These are phyloP conservation scores for Gentiana macrophylla DNA, from an alignment of 257 asterid genomes.

Conservation along the genomic window DNA sequence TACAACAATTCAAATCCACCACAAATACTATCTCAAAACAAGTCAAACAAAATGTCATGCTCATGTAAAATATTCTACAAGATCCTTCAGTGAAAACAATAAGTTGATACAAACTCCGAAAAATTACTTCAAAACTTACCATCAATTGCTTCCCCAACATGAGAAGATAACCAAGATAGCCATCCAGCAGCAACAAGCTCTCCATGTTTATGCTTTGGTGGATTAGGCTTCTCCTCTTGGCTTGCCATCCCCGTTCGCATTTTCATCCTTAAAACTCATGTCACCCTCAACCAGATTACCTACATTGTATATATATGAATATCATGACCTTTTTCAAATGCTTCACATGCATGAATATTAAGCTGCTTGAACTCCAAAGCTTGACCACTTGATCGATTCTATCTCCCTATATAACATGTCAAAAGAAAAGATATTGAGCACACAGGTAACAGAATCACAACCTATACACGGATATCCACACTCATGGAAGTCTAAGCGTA, in stretches of 20 bases:
- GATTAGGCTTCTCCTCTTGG: conserved; percentile 61
- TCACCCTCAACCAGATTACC: conserved; percentile 4
- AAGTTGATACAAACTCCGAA: no score
- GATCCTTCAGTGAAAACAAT: no score
- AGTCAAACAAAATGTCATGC: no score
- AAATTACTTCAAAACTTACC: conserved; percentile 42
- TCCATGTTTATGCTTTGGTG: conserved; percentile 73
- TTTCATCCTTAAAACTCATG: no score
- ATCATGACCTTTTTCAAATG: conserved; percentile 94
- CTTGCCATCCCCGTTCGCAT: conserved; percentile 31
- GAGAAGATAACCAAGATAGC: conserved; percentile 95
- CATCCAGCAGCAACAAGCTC: conserved; percentile 97
- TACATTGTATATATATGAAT: conserved; percentile 43
- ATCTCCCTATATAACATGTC: conserved; percentile 47
- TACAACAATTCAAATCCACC: no score
- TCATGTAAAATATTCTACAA: no score
- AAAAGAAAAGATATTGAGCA: no score
- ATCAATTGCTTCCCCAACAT: conserved; percentile 88
- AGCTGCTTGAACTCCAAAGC: conserved; percentile 98
- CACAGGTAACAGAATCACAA: no score
- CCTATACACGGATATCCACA: no score
- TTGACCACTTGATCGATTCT: conserved; percentile 82
- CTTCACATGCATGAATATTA: conserved; percentile 93
- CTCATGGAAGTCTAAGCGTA: neutral
- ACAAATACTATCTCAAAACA: no score